phyloP scores from a whole-genome alignment of 352 stramenopile genomes.

The Pythium dissotocum region DNA sequence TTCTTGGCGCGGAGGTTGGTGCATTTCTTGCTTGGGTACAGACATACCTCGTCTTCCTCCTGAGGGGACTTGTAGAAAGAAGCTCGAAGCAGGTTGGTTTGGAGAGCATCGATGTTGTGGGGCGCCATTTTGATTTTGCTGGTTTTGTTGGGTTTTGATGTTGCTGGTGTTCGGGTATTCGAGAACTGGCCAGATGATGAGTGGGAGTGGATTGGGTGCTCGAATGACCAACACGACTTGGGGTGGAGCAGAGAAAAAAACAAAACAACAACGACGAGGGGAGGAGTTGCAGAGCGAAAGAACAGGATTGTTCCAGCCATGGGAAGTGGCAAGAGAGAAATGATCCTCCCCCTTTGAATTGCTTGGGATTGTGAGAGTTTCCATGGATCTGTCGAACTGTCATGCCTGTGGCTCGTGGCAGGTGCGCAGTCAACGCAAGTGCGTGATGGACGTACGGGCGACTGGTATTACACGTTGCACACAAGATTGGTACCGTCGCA shows the following conservation, averaged over 20 bases:
- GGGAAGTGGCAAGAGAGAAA: conserved; percentile 23
- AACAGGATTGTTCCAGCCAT: conserved; percentile 21
- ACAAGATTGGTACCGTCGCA: background rate
- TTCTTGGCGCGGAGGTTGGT: conserved; percentile 80
- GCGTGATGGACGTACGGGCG: background rate
- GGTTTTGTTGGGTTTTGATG: background rate
- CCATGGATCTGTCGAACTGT: conserved; percentile 8
- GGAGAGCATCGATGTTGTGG: background rate
- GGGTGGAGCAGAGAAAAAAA: background rate
- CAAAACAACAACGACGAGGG: background rate
- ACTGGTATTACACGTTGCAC: background rate
- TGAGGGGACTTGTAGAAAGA: conserved; percentile 5
- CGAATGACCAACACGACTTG: conserved; percentile 2
- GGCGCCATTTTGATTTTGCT: conserved; percentile 3
- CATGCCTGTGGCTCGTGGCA: background rate
- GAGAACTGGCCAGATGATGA: conserved; percentile 13
- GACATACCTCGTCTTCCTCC: conserved; percentile 44
- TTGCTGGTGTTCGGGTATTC: conserved; percentile 17
- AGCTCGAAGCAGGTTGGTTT: background rate
- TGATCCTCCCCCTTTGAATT: background rate
- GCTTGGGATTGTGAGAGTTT: background rate
- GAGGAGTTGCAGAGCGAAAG: conserved; percentile 1
- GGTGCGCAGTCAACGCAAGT: conserved; percentile 1
- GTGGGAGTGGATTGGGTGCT: background rate
- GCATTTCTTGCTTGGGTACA: conserved; percentile 84